Conservation (phyloP, 371 early-diverging fungal genomes). For the Mucor saturninus region DNA sequence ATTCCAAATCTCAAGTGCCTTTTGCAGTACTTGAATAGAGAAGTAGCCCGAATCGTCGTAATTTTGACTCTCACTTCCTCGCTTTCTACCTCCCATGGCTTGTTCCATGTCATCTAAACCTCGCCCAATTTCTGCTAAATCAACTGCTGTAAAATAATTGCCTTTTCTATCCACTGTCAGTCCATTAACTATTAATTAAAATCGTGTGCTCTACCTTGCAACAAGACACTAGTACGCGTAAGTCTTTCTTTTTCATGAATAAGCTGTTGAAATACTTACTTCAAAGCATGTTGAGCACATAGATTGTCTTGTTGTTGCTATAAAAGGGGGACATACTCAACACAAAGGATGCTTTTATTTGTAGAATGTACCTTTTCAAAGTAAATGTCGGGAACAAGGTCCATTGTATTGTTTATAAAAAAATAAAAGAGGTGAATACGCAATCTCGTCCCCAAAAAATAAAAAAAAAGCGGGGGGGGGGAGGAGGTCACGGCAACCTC, state of each 20-base stretch:
- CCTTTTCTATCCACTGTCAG: slow-evolving; percentile 23
- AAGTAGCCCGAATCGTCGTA: slow-evolving; percentile 85
- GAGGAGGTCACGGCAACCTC: too few relatives aligned
- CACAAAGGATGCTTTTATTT: background rate
- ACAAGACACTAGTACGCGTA: slow-evolving; percentile 33
- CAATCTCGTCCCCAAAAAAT: background rate
- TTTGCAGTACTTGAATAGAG: slow-evolving; percentile 72
- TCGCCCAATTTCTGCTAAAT: slow-evolving; percentile 69
- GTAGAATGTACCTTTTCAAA: slow-evolving; percentile 59
- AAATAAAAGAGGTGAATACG: background rate
- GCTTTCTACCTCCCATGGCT: slow-evolving; percentile 32
- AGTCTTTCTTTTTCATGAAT: background rate
- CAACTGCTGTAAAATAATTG: slow-evolving; percentile 75
- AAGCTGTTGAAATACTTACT: slow-evolving; percentile 30
- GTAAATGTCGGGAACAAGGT: slow-evolving; percentile 61
- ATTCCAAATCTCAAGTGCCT: slow-evolving; percentile 73
- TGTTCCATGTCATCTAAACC: slow-evolving; percentile 57
- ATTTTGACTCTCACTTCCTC: slow-evolving; percentile 57
- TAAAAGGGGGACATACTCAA: background rate
- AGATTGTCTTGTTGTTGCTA: slow-evolving; percentile 75
- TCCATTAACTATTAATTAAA: too few relatives aligned
- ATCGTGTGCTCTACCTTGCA: slow-evolving; percentile 66
- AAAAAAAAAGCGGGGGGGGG: background rate
- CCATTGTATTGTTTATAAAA: slow-evolving; percentile 45
- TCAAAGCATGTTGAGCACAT: slow-evolving; percentile 79